phyloP scores from a whole-genome alignment of 176 grass and related monocot genomes.

The Cenchrus americanus region DNA sequence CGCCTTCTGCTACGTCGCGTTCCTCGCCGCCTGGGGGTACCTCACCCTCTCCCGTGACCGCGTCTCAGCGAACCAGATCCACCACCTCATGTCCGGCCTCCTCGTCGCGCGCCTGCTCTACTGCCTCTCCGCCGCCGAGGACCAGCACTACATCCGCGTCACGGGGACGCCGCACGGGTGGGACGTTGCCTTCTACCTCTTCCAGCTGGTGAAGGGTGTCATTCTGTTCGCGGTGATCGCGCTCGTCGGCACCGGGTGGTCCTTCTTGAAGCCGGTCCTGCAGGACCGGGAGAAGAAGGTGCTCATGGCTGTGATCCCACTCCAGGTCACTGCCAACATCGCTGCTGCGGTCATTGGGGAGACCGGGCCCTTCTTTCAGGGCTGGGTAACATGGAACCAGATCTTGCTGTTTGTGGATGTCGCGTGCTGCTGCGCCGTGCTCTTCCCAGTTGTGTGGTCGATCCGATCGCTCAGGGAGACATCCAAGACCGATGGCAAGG shows the following conservation, averaged over 20 bases:
- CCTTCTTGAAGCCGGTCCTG: slow-evolving; percentile 88
- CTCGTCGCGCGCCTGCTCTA: slow-evolving; percentile 70
- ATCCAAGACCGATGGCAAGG: slow-evolving; percentile 92
- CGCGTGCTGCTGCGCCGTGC: slow-evolving; percentile 76
- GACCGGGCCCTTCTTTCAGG: slow-evolving; percentile 75
- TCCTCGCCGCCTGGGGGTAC: slow-evolving; percentile 70
- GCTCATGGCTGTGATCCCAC: slow-evolving; percentile 92
- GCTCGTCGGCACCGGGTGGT: slow-evolving; percentile 90
- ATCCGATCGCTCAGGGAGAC: slow-evolving; percentile 78
- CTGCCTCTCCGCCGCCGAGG: slow-evolving; percentile 83
- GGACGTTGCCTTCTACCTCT: slow-evolving; percentile 87
- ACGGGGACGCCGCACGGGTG: slow-evolving; percentile 88
- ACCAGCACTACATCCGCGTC: slow-evolving; percentile 86
- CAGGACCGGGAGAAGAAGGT: slow-evolving; percentile 96
- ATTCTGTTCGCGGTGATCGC: slow-evolving; percentile 84
- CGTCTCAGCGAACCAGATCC: slow-evolving; percentile 58
- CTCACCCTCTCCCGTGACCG: slow-evolving; percentile 69
- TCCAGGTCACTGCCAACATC: slow-evolving; percentile 77
- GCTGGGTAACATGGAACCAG: slow-evolving; percentile 87
- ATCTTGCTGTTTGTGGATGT: slow-evolving; percentile 74
- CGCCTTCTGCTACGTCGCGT: slow-evolving; percentile 59
- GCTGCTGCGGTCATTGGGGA: slow-evolving; percentile 77
- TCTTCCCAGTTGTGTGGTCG: slow-evolving; percentile 89
- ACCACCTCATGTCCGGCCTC: slow-evolving; percentile 87
- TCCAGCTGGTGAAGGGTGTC: slow-evolving; percentile 86